phyloP scores from a whole-genome alignment of 1,284 basidiomycete genomes.

The Flammula alnicola region DNA sequence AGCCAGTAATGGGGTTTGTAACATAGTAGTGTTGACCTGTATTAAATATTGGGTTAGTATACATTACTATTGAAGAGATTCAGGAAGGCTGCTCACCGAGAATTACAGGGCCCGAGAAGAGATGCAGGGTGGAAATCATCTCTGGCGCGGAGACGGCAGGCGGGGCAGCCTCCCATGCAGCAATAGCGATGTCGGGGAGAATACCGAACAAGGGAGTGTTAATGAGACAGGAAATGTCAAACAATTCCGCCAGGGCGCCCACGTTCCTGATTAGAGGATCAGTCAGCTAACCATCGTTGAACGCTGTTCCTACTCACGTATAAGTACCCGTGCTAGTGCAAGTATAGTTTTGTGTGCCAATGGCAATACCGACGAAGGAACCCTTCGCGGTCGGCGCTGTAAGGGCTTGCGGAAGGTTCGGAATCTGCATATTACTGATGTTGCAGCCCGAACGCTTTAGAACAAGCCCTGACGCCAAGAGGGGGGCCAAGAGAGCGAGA shows the following conservation, averaged over 20 bases:
- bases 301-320: conserved; percentile 32
- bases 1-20: conserved; percentile 46
- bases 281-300: not conserved
- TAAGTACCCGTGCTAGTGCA: conserved; percentile 42
- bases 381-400: conserved; percentile 4
- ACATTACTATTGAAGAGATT: conserved; percentile 27
- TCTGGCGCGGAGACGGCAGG: conserved; percentile 35
- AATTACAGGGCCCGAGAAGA: conserved; percentile 31
- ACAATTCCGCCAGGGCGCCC: conserved; percentile 62
- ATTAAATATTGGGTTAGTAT: conserved; percentile 12
- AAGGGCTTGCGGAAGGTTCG: conserved; percentile 15
- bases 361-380: conserved; percentile 47
- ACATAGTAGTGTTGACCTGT: conserved; percentile 64
- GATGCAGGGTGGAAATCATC: conserved; percentile 39
- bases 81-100: conserved; percentile 39
- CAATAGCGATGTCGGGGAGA: conserved; percentile 47
- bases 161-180: conserved; percentile 40
- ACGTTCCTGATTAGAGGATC: conserved; percentile 27
- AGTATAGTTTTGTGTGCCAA: conserved; percentile 54
- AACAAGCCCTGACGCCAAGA: conserved; percentile 15
- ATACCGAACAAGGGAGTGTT: conserved; percentile 41
- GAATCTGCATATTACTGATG: conserved; percentile 13
- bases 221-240: conserved; percentile 61
- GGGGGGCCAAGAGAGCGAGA: conserved; percentile 14
- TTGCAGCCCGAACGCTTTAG: conserved; percentile 20